Base-by-base conservation (phyloP, 352 stramenopile genomes). In the Phytopythium oedochilum region DNA sequence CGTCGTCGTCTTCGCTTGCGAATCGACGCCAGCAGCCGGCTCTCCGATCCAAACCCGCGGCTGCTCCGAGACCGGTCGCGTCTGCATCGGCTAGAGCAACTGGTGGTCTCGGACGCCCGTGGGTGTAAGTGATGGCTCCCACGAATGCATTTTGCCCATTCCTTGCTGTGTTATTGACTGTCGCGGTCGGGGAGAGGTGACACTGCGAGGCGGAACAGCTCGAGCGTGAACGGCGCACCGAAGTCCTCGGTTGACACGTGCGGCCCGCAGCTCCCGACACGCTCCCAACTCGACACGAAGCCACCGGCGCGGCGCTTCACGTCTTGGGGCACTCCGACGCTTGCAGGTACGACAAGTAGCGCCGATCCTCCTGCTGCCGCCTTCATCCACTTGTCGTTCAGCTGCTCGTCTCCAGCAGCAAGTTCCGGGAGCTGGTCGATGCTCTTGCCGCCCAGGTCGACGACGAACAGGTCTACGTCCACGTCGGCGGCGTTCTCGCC, bases 181-280 rank as follows among this genome's bases (percentile, higher is more conserved):
- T 40, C 28, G 46, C 23, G 9, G 1, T 40, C 18, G 9, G 18
- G 28, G 20, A 25, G n/a, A 29, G 8, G 20, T 25, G 46, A 29
- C 5, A 49, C 43, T 20, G 46, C 28, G 8, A 53, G 46, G 28
- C 40, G 46, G 44, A 85, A 76, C 15, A 89, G 59, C 9, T 84
- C 61, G 23, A 89, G 51, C 20, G 68, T 61, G 2, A 85, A 57
- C 0, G 72, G 64, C 34, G 76, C 72, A 26, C 67, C 68, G 4
- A 89, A 47, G 54, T 85, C 66, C 63, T 89, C 79, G 0, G 75
- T 88, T 23, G 73, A 82, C 26, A 88, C 23, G 40, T 89, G 79
- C 6, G 75, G 76, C 18, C 55, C 69, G 47, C 79, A 89, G 23
- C 55, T 57, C n/a, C 76, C 79, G 11, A 83, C 44, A 22, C 62